These are phyloP conservation scores for Brassica incana DNA, from an alignment of 345 rosid genomes.

Conservation along the genomic window DNA sequence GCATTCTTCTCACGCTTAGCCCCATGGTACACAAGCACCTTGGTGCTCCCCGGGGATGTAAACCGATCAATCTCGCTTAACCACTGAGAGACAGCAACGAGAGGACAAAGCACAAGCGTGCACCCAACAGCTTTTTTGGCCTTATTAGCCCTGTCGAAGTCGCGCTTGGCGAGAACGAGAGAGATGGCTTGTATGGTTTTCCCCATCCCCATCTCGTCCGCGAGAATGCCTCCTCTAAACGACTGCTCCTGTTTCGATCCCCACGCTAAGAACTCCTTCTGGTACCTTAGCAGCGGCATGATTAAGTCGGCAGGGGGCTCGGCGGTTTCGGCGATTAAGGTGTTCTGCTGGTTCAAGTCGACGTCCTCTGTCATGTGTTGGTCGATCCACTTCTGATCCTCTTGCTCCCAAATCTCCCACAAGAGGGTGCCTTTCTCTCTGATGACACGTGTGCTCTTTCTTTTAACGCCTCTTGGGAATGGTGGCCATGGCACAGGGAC, in stretches of 20 bases:
- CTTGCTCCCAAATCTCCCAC: constrained; percentile 87
- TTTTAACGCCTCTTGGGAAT: constrained; percentile 36
- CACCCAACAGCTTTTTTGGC: constrained; percentile 34
- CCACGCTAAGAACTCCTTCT: constrained; percentile 97
- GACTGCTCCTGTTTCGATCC: constrained; percentile 83
- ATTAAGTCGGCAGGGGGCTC: constrained; percentile 72
- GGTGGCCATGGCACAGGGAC: constrained; percentile 8
- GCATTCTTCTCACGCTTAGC: constrained; percentile 57
- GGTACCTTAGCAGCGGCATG: constrained; percentile 79
- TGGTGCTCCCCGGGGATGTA: constrained; percentile 75
- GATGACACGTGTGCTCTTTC: constrained; percentile 8
- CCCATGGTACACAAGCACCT: constrained; percentile 85
- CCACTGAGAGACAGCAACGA: constrained; percentile 97
- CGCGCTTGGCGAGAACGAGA: constrained; percentile 83
- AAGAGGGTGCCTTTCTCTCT: constrained; percentile 35
- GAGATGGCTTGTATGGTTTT: constrained; percentile 96
- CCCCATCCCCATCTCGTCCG: constrained; percentile 99
- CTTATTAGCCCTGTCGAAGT: constrained; percentile 22
- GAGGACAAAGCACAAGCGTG: constrained; percentile 91
- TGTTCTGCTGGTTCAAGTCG: constrained; percentile 62
- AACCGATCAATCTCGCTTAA: constrained; percentile 69
- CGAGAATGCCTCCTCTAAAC: constrained; percentile 82
- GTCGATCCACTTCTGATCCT: constrained; percentile 63
- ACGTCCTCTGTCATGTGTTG: constrained; percentile 51
- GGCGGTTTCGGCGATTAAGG: constrained; percentile 48